These are phyloP conservation scores for Colletotrichum lini DNA, from an alignment of 2,329 filamentous ascomycete species.

Conservation along the genomic window DNA sequence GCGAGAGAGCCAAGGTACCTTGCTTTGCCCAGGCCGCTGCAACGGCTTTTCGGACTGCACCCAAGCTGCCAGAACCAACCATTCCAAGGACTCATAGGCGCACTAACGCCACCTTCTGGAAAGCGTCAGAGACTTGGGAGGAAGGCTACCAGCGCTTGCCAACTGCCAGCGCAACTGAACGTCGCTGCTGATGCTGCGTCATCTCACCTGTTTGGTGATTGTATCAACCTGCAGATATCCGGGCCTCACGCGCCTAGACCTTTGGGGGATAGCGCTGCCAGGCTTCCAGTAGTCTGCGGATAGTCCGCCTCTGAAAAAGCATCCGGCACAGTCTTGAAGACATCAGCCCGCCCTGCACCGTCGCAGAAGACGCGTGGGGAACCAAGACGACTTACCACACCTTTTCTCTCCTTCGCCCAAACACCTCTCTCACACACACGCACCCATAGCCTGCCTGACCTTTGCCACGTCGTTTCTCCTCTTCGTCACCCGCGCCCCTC, in stretches of 20 bases:
- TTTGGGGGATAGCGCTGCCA: constrained; percentile 36
- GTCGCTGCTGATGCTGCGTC: constrained; percentile 28
- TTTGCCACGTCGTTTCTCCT: constrained; percentile 34
- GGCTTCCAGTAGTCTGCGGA: constrained; percentile 28
- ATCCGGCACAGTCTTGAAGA: constrained; percentile 30
- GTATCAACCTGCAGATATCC: constrained; percentile 25
- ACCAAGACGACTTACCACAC: constrained; percentile 28
- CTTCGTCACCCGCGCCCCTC: constrained; percentile 29
- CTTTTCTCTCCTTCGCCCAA: constrained; percentile 13
- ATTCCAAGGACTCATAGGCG: constrained; percentile 8
- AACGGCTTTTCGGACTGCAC: constrained; percentile 22
- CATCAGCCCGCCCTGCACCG: constrained; percentile 24
- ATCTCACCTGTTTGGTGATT: constrained; percentile 38
- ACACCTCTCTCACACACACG: constrained; percentile 1
- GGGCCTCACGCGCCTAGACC: constrained; percentile 33
- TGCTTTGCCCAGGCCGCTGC: constrained; percentile 15
- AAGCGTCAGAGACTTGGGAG: constrained; percentile 7
- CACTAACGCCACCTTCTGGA: constrained; percentile 5
- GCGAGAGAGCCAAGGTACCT: background rate
- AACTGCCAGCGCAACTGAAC: constrained; percentile 20
- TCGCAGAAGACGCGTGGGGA: constrained; percentile 21
- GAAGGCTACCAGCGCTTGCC: constrained; percentile 11
- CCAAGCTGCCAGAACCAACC: constrained; percentile 6
- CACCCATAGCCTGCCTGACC: constrained; percentile 29
- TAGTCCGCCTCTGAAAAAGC: constrained; percentile 35